phyloP scores from a whole-genome alignment of 192 early-diverging fungal genomes.

The Backusella luteola region DNA sequence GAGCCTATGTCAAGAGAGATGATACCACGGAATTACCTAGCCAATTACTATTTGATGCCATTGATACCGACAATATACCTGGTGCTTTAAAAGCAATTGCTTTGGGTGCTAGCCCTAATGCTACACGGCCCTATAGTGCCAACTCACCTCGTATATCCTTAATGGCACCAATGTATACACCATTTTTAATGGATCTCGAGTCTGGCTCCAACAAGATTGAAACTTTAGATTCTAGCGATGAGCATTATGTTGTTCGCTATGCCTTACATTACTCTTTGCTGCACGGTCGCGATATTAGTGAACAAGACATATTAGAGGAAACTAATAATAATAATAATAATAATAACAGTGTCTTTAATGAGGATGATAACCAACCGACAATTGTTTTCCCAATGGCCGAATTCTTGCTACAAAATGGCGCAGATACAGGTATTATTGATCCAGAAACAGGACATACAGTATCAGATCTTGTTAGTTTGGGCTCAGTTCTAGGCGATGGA shows the following conservation, averaged over 20 bases:
- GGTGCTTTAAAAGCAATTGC: constrained; percentile 42
- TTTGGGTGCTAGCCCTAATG: constrained; percentile 44
- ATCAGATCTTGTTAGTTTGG: constrained; percentile 17
- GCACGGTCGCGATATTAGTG: neutral
- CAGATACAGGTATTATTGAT: constrained; percentile 28
- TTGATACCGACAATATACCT: constrained; percentile 39
- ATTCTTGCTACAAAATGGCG: constrained; percentile 66
- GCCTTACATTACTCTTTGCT: constrained; percentile 12
- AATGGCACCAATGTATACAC: neutral
- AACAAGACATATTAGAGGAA: neutral
- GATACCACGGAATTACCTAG: neutral
- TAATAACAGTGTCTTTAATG: neutral
- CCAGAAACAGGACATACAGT: constrained; percentile 24
- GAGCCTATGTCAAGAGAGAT: constrained; percentile 40
- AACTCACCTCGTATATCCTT: neutral
- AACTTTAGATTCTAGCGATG: neutral
- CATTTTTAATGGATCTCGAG: neutral
- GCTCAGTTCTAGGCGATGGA: constrained; percentile 16
- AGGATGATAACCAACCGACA: neutral
- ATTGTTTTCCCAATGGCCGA: constrained; percentile 55
- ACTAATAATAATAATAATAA: neutral
- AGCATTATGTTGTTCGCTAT: neutral
- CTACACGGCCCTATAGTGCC: constrained; percentile 27
- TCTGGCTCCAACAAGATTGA: neutral
- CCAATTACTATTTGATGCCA: constrained; percentile 22